Evolutionary conservation across 1,139 yeast species (phyloP).

Genomic region (Hyphopichia burtonii): DNA sequence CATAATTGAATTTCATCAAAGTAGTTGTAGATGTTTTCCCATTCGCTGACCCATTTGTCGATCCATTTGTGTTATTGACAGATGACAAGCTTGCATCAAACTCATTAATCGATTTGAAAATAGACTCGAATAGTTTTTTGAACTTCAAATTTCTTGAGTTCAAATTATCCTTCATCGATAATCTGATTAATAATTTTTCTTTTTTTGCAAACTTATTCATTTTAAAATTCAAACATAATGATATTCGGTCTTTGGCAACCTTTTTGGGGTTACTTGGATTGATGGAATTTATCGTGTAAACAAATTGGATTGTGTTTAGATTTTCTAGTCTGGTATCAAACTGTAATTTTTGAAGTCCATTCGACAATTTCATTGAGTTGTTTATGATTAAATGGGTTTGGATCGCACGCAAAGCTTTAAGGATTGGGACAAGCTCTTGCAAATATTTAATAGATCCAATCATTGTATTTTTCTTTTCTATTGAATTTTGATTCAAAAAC

Average conservation of each 20-base stretch:
- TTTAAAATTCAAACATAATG: constrained; percentile 30
- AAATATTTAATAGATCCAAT: constrained; percentile 34
- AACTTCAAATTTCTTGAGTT: constrained; percentile 39
- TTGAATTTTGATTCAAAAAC: constrained; percentile 26
- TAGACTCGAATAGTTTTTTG: constrained; percentile 40
- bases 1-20: constrained; percentile 40
- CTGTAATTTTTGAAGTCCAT: constrained; percentile 31
- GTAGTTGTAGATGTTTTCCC: constrained; percentile 4
- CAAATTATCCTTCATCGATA: constrained; percentile 38
- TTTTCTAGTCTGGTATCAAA: constrained; percentile 35
- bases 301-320: constrained; percentile 33
- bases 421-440: constrained; percentile 30
- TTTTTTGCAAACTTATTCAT: constrained; percentile 31
- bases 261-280: constrained; percentile 29
- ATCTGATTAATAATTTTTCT: constrained; percentile 21
- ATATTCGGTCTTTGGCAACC: constrained; percentile 36
- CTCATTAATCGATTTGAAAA: constrained; percentile 35
- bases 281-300: constrained; percentile 31
- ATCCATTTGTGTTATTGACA: not conserved
- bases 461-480: constrained; percentile 17
- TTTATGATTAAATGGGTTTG: constrained; percentile 10
- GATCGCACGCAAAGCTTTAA: constrained; percentile 22
- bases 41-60: not conserved
- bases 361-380: constrained; percentile 18
- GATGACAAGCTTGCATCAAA: constrained; percentile 6